These are phyloP conservation scores for Eucalyptus polybractea DNA, from an alignment of 345 rosid genomes.

Conservation along the genomic window DNA sequence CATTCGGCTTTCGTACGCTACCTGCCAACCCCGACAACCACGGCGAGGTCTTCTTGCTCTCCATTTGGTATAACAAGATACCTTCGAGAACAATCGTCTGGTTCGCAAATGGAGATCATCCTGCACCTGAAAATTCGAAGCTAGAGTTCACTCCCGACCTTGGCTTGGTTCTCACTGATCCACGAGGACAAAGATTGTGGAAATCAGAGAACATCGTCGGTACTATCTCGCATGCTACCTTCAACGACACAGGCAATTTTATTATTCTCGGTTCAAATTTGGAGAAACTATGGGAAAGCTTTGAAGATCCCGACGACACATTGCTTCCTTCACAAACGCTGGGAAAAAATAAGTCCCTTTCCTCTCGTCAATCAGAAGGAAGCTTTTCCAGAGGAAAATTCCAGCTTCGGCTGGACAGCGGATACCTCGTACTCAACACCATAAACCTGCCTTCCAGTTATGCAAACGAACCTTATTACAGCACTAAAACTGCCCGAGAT, in stretches of 20 bases:
- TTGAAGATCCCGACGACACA: conserved; percentile 16
- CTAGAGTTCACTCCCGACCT: not conserved
- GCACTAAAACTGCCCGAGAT: not conserved
- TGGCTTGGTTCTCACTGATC: conserved; percentile 3
- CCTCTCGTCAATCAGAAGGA: not conserved
- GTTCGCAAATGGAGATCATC: conserved; percentile 4
- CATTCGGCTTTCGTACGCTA: conserved; percentile 12
- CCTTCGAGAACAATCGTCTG: conserved; percentile 12
- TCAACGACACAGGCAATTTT: conserved; percentile 17
- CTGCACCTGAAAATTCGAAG: conserved; percentile 8
- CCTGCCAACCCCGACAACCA: not conserved
- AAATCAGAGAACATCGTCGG: not conserved
- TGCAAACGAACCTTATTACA: conserved; percentile 2
- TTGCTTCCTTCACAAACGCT: conserved; percentile 18
- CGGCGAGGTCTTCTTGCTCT: conserved; percentile 6
- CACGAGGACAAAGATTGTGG: conserved; percentile 10
- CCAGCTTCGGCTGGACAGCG: conserved; percentile 5
- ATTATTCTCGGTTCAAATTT: not conserved
- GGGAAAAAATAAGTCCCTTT: not conserved
- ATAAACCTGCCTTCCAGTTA: not conserved
- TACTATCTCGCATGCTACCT: not conserved
- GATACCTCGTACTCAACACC: conserved; percentile 11
- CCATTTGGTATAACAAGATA: conserved; percentile 16
- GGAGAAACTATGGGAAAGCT: conserved; percentile 10
- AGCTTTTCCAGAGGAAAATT: conserved; percentile 28